Evolutionary conservation across 2,329 filamentous ascomycete species (phyloP).

Genomic region (Colletotrichum karsti): DNA sequence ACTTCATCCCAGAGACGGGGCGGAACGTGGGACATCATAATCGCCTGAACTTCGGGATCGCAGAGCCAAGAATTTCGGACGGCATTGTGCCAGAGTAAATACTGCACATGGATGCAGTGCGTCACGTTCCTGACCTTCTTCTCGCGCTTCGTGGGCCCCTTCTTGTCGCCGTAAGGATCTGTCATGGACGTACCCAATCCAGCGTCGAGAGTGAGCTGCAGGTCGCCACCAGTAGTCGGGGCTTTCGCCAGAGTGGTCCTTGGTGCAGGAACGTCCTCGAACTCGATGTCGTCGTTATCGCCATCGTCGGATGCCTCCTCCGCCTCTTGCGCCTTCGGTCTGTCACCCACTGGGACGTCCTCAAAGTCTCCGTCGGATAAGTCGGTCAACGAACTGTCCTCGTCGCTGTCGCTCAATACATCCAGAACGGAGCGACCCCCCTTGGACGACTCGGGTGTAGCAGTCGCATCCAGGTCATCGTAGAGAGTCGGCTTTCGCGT

Average conservation of each 20-base stretch:
- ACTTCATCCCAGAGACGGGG: constrained; percentile 75
- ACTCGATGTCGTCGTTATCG: constrained; percentile 70
- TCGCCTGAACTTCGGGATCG: constrained; percentile 78
- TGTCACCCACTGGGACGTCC: constrained; percentile 50
- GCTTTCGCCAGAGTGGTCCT: constrained; percentile 48
- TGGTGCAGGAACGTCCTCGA: constrained; percentile 63
- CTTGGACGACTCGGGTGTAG: constrained; percentile 52
- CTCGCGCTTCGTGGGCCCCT: constrained; percentile 87
- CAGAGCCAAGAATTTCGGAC: constrained; percentile 86
- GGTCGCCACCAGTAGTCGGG: constrained; percentile 66
- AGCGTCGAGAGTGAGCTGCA: constrained; percentile 76
- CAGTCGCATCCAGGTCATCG: constrained; percentile 65
- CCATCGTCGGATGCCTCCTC: constrained; percentile 49
- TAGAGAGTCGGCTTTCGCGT: constrained; percentile 65
- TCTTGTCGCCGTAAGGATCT: constrained; percentile 73
- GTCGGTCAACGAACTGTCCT: constrained; percentile 59
- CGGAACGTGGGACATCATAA: constrained; percentile 78
- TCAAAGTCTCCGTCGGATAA: constrained; percentile 67
- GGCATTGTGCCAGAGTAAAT: constrained; percentile 89
- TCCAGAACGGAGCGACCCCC: constrained; percentile 51
- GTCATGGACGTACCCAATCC: constrained; percentile 67
- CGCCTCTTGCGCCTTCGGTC: constrained; percentile 51
- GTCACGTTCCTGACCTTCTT: constrained; percentile 79
- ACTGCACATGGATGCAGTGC: constrained; percentile 89
- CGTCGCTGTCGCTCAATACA: constrained; percentile 53